These are phyloP conservation scores for Tricholoma sp. DNA, from an alignment of 768 basidiomycete species.

Conservation along the genomic window DNA sequence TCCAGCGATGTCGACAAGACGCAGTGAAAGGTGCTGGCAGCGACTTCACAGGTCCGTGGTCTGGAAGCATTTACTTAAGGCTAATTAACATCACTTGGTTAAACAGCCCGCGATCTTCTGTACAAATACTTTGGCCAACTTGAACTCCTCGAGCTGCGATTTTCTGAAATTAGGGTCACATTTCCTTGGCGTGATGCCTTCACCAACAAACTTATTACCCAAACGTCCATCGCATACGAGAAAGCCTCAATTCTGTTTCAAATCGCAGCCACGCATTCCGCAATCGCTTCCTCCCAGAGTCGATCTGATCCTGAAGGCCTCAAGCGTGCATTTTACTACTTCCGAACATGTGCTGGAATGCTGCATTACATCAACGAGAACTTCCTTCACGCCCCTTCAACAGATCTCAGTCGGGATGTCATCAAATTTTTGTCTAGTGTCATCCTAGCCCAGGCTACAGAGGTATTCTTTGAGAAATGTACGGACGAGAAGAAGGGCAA, in stretches of 20 bases:
- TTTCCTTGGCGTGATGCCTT: conserved; percentile 99
- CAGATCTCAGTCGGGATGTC: conserved; percentile 90
- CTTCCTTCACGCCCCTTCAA: conserved; percentile 96
- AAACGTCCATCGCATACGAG: conserved; percentile 96
- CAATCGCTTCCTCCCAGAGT: conserved; percentile 82
- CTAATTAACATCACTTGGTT: not conserved
- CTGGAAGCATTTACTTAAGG: not conserved
- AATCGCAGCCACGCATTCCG: conserved; percentile 89
- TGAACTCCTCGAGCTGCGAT: conserved; percentile 93
- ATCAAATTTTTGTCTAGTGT: conserved; percentile 88
- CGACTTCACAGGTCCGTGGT: conserved; percentile 77
- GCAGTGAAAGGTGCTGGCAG: conserved; percentile 95
- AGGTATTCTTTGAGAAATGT: conserved; percentile 94
- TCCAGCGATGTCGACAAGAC: conserved; percentile 92
- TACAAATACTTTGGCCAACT: conserved; percentile 99
- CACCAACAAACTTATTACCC: conserved; percentile 87
- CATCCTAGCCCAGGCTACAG: conserved; percentile 90
- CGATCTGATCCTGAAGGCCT: conserved; percentile 86
- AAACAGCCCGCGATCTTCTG: conserved; percentile 78
- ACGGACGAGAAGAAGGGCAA: conserved; percentile 86
- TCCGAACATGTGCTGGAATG: conserved; percentile 90
- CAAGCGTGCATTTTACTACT: conserved; percentile 92
- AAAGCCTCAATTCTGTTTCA: conserved; percentile 98
- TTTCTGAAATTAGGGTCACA: conserved; percentile 92
- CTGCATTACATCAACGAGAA: conserved; percentile 99